Conservation (phyloP, 495 filamentous ascomycete genomes). For the Penicillium egyptiacum region DNA sequence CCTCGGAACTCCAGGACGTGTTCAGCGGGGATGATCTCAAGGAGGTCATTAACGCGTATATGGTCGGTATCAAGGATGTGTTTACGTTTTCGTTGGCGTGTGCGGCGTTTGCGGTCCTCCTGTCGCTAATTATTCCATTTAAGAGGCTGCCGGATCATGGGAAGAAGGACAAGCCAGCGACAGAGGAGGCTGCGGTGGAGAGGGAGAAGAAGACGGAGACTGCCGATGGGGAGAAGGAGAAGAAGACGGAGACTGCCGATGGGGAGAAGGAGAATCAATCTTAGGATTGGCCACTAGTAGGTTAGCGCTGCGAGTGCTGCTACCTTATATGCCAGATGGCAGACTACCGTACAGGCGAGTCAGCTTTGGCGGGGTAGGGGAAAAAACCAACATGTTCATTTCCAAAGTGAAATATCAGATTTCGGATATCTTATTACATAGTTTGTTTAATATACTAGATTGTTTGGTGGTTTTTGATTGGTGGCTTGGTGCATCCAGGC, state of each 20-base stretch:
- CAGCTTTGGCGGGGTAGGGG: background rate
- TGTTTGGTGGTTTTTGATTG: background rate
- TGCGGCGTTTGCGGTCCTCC: constrained; percentile 17
- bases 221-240: background rate
- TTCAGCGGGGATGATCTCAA: constrained; percentile 38
- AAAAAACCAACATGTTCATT: background rate
- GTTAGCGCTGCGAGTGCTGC: background rate
- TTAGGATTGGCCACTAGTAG: background rate
- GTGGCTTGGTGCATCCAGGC: background rate
- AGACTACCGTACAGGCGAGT: background rate
- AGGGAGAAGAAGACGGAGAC: background rate
- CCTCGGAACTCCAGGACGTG: constrained; percentile 41
- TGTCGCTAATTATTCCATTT: constrained; percentile 8
- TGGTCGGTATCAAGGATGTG: constrained; percentile 54
- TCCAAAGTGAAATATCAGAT: background rate
- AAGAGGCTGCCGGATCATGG: constrained; percentile 6
- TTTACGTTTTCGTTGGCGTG: constrained; percentile 26
- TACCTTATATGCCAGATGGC: background rate
- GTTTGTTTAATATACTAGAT: background rate
- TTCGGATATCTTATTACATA: background rate
- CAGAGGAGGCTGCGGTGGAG: background rate
- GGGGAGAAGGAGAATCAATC: background rate
- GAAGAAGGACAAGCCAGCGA: constrained; percentile 6
- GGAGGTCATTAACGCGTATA: constrained; percentile 55
- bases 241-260: background rate